A percentile compares a stretch with the other conserved stretches of the same genome.
phyloP scores from a whole-genome alignment of 495 filamentous ascomycete species.

The Schizothecium vesticola region DNA sequence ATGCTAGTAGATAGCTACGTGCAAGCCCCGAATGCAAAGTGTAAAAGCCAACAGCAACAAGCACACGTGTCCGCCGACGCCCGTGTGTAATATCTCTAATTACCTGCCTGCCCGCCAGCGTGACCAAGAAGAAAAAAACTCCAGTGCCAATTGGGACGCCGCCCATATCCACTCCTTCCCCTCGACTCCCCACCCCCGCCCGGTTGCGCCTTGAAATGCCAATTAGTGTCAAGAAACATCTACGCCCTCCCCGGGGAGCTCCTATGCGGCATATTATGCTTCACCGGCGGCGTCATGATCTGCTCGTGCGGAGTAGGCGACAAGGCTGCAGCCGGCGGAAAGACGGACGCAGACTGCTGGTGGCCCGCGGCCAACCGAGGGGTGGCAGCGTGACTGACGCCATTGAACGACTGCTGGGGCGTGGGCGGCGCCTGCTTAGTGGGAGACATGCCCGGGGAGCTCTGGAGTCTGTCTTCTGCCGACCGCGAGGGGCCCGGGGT shows the following conservation, averaged over 20 bases:
- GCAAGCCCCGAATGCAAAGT: not conserved
- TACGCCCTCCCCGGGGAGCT: slow-evolving; percentile 7
- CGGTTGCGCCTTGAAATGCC: not conserved
- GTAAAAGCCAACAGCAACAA: not conserved
- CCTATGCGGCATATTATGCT: slow-evolving; percentile 35
- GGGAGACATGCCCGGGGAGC: slow-evolving; percentile 60
- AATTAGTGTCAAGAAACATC: not conserved
- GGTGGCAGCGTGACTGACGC: slow-evolving; percentile 18
- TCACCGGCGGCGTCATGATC: slow-evolving; percentile 47
- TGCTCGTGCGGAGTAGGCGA: slow-evolving; percentile 48
- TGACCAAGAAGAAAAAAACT: not conserved
- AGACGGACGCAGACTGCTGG: slow-evolving; percentile 30
- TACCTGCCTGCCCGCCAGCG: not conserved
- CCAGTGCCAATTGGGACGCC: not conserved
- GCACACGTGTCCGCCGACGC: not conserved
- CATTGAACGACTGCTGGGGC: slow-evolving; percentile 22
- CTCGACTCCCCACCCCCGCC: not conserved
- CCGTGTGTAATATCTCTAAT: not conserved
- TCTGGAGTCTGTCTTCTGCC: slow-evolving; percentile 15
- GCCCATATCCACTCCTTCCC: not conserved
- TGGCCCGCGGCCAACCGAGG: slow-evolving; percentile 18
- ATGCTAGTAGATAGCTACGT: not conserved
- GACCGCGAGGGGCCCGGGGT: slow-evolving; percentile 16
- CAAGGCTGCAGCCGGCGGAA: slow-evolving; percentile 48
- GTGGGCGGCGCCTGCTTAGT: slow-evolving; percentile 60